Percentiles rank a stretch among this genome's conserved stretches.
phyloP scores from a whole-genome alignment of 768 basidiomycete genomes.

The Coprinopsis cinerea region DNA sequence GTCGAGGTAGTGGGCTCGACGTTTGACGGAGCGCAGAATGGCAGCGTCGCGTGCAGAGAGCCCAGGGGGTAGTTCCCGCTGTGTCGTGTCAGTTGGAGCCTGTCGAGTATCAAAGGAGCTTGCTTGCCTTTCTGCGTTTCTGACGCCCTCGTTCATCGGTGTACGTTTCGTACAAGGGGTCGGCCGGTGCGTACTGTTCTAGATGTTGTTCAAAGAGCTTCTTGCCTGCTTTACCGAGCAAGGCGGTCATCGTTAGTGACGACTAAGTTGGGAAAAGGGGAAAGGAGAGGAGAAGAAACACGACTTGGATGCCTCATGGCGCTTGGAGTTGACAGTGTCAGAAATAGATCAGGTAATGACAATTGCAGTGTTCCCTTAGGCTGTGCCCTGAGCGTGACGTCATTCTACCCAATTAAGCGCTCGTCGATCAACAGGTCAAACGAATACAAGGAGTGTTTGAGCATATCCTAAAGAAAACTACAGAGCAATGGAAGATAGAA shows the following conservation, averaged over 20 bases:
- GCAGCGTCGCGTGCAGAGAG: constrained; percentile 70
- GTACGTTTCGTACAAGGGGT: constrained; percentile 70
- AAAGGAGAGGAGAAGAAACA: neutral
- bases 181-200: constrained; percentile 59
- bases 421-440: neutral
- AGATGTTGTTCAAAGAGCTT: constrained; percentile 62
- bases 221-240: constrained; percentile 42
- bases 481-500: too few species aligned
- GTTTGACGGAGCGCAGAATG: constrained; percentile 69
- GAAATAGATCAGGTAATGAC: neutral
- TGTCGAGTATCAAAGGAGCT: neutral
- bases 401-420: neutral
- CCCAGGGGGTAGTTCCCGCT: constrained; percentile 72
- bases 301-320: neutral
- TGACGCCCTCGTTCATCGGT: constrained; percentile 49
- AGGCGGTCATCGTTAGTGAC: constrained; percentile 20
- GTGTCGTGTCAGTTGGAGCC: neutral
- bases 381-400: neutral
- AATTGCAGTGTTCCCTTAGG: neutral
- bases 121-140: constrained; percentile 50
- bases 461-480: too few species aligned
- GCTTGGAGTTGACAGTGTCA: neutral
- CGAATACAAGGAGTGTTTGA: neutral
- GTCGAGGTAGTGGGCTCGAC: constrained; percentile 80
- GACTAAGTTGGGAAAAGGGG: neutral